Evolutionary conservation across 805 yeast species (phyloP).

Genomic region (Hanseniaspora valbyensis): DNA sequence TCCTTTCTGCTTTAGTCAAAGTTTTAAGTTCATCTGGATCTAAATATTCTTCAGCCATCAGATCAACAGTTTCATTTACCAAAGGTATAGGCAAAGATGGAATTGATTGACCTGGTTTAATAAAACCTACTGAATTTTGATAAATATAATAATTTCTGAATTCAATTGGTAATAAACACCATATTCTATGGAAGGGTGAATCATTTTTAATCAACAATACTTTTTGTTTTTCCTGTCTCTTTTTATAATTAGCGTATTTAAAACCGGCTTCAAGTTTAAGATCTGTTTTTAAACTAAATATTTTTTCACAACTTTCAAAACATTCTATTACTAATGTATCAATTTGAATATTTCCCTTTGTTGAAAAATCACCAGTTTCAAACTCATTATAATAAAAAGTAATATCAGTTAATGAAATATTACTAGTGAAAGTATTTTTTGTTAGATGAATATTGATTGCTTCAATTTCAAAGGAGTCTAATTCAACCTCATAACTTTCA

Average conservation of each 20-base stretch:
- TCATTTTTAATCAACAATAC: constrained; percentile 60
- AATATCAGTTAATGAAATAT: constrained; percentile 24
- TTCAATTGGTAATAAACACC: constrained; percentile 52
- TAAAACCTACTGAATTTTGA: constrained; percentile 39
- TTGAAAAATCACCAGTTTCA: constrained; percentile 54
- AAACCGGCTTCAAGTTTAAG: constrained; percentile 49
- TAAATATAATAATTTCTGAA: constrained; percentile 37
- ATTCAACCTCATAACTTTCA: constrained; percentile 55
- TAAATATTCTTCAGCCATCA: constrained; percentile 31
- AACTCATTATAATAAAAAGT: constrained; percentile 51
- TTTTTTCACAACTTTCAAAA: constrained; percentile 20
- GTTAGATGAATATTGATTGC: constrained; percentile 34
- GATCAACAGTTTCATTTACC: constrained; percentile 37
- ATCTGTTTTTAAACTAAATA: constrained; percentile 45
- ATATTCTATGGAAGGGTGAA: constrained; percentile 69
- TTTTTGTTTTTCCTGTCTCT: constrained; percentile 45
- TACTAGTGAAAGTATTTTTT: constrained; percentile 26
- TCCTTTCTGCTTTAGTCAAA: constrained; percentile 15
- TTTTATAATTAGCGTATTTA: constrained; percentile 38
- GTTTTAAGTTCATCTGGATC: constrained; percentile 20
- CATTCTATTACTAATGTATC: constrained; percentile 34
- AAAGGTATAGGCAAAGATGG: constrained; percentile 57
- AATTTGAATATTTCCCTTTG: constrained; percentile 39
- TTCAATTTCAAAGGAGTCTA: constrained; percentile 47
- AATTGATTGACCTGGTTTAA: constrained; percentile 49